phyloP scores from a whole-genome alignment of 2,329 filamentous ascomycete genomes.

The Grosmannia serpens region DNA sequence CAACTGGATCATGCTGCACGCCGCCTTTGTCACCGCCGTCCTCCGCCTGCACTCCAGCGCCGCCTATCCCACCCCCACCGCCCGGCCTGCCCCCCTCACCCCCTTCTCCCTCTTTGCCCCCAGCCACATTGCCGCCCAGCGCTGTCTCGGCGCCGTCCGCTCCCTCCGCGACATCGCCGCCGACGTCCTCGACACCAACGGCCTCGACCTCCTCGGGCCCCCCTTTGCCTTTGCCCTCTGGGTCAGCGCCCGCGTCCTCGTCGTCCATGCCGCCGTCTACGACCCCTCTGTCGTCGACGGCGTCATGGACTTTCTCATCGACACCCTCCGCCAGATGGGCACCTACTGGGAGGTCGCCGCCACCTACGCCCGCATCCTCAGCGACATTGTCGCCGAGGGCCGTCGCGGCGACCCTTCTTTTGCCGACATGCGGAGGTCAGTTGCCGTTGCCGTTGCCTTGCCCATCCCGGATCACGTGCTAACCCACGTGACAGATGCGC shows the following conservation, averaged over 20 bases:
- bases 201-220: conserved; percentile 72
- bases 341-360: conserved; percentile 76
- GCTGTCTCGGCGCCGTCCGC: conserved; percentile 72
- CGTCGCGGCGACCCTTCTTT: not conserved
- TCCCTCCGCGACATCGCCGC: conserved; percentile 68
- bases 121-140: conserved; percentile 72
- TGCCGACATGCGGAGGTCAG: not conserved
- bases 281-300: conserved; percentile 39
- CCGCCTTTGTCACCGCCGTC: conserved; percentile 78
- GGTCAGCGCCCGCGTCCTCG: conserved; percentile 75
- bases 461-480: not conserved
- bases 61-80: conserved; percentile 52
- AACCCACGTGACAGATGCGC: conserved; percentile 27
- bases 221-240: conserved; percentile 87
- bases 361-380: conserved; percentile 67
- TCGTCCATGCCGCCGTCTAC: conserved; percentile 66
- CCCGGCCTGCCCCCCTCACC: conserved; percentile 54
- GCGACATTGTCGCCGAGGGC: conserved; percentile 50
- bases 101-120: conserved; percentile 64
- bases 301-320: conserved; percentile 72
- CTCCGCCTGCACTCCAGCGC: conserved; percentile 86
- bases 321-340: conserved; percentile 70
- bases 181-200: conserved; percentile 62
- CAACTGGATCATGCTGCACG: conserved; percentile 84
- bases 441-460: not conserved